phyloP scores from a whole-genome alignment of 2,329 filamentous ascomycete genomes.

The Salinomyces thailandicus region DNA sequence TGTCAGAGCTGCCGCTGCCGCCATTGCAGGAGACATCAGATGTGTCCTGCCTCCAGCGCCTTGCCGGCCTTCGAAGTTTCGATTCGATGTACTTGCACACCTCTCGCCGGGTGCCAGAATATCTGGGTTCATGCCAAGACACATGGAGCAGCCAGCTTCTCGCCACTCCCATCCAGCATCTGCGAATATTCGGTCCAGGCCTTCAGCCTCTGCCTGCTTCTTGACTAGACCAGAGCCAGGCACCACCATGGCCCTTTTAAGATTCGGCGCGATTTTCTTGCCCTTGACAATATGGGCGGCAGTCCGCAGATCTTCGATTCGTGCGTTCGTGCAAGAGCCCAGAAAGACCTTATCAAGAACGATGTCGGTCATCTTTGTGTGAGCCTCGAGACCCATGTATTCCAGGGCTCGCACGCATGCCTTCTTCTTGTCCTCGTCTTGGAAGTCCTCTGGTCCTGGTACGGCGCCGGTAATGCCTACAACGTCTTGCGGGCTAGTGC shows the following conservation, averaged over 20 bases:
- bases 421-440: slow-evolving; percentile 67
- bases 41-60: slow-evolving; percentile 86
- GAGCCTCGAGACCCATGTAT: slow-evolving; percentile 88
- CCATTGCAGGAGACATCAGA: slow-evolving; percentile 95
- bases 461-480: slow-evolving; percentile 88
- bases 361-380: slow-evolving; percentile 87
- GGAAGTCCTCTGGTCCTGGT: slow-evolving; percentile 79
- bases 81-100: slow-evolving; percentile 90
- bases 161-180: slow-evolving; percentile 96
- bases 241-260: slow-evolving; percentile 93
- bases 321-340: slow-evolving; percentile 92
- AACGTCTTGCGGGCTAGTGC: slow-evolving; percentile 91
- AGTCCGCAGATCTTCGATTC: slow-evolving; percentile 87
- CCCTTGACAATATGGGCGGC: slow-evolving; percentile 81
- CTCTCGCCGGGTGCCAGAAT: slow-evolving; percentile 86
- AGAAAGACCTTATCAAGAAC: slow-evolving; percentile 93
- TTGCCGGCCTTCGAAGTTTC: slow-evolving; percentile 95
- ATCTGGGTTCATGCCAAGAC: slow-evolving; percentile 97
- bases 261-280: slow-evolving; percentile 72
- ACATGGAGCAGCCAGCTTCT: slow-evolving; percentile 98
- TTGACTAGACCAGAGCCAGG: slow-evolving; percentile 93
- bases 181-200: slow-evolving; percentile 81
- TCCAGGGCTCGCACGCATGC: slow-evolving; percentile 73
- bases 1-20: slow-evolving; percentile 77
- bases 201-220: slow-evolving; percentile 79